Evolutionary conservation across 139 green algal species (phyloP).

Genomic region (Nannochloris sp.): DNA sequence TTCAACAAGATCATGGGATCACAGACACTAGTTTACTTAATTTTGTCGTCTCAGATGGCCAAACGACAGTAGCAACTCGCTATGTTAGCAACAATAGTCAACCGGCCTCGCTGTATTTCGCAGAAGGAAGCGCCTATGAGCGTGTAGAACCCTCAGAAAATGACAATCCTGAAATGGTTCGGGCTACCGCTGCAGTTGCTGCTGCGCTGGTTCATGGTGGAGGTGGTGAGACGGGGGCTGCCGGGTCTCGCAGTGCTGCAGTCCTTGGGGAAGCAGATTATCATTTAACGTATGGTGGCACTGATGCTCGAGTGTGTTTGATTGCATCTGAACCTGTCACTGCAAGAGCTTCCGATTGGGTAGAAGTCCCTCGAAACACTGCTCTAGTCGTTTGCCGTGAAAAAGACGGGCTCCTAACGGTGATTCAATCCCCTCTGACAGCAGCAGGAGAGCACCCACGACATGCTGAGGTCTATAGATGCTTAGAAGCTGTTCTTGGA

Average conservation of each 20-base stretch:
- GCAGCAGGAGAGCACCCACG: slow-evolving; percentile 18
- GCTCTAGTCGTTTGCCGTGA: slow-evolving; percentile 68
- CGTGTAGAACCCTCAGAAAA: neutral
- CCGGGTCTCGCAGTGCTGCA: neutral
- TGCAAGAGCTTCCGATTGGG: slow-evolving; percentile 72
- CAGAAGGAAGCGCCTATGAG: slow-evolving; percentile 34
- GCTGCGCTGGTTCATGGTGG: neutral
- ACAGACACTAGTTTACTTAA: slow-evolving; percentile 76
- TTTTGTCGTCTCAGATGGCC: slow-evolving; percentile 84
- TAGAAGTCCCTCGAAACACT: slow-evolving; percentile 76
- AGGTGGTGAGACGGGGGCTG: neutral
- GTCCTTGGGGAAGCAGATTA: slow-evolving; percentile 56
- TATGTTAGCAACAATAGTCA: slow-evolving; percentile 57
- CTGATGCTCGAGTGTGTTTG: slow-evolving; percentile 63
- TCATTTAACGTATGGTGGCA: slow-evolving; percentile 58
- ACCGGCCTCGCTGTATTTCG: slow-evolving; percentile 87
- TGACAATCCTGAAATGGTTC: neutral
- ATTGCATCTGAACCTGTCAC: slow-evolving; percentile 93
- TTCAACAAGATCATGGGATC: slow-evolving; percentile 48
- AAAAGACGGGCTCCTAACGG: slow-evolving; percentile 72
- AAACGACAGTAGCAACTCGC: slow-evolving; percentile 76
- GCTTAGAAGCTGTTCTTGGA: slow-evolving; percentile 46
- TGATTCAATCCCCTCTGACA: slow-evolving; percentile 51
- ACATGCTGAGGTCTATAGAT: slow-evolving; percentile 45
- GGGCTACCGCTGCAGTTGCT: slow-evolving; percentile 6